Evolutionary conservation across 495 filamentous ascomycete species (phyloP), one percentile per base, ranked within the genome.

Genomic region (Trichoderma orchidacearum): DNA sequence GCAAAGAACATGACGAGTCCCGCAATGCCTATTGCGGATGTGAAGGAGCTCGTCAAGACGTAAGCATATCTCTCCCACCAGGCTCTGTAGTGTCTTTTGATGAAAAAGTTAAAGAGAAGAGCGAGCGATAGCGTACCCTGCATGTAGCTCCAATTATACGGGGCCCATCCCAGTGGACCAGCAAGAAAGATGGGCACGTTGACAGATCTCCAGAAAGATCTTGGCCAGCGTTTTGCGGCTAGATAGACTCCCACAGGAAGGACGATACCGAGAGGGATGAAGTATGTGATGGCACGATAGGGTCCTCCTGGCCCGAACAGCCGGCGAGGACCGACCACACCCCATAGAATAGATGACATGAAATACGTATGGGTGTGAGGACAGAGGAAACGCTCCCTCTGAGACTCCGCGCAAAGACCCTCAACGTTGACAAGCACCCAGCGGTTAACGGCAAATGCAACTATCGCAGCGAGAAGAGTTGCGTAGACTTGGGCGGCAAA

Each of bases 311-410:
- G 54, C 13, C 71, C 71, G 56, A 67, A 74, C 17, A 72, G 62
- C 63, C 72, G 72, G 52, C 65, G 55, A 15, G 71, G 71, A 7
- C 71, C 71, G 18, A 74, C 64, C 3, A 69, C 71, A 7, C 71
- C 71, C 71, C 71, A 74, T 25, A 74, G 67, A 3, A 74, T 66
- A 17, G 70, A 64, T 3, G 71, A 65, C 1, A 69, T 74, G 59
- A 74, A 74, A 57, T 72, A 72, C 21, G 70, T 69, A 62, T 72
- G 71, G 45, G 66, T 59, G 9, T 65, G 63, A 28, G 71, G 71
- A 61, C 71, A 74, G 45, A 60, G 64, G 56, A 72, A 72, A 7
- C 66, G 66, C 57, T 66, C 70, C 0, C 67, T 69, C 36, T 69
- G 70, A 13, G 66, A 25, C 18, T 57, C 27, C 8, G 69, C 68